Conservation (phyloP, 495 filamentous ascomycete genomes). For the Penicillium canariense region DNA sequence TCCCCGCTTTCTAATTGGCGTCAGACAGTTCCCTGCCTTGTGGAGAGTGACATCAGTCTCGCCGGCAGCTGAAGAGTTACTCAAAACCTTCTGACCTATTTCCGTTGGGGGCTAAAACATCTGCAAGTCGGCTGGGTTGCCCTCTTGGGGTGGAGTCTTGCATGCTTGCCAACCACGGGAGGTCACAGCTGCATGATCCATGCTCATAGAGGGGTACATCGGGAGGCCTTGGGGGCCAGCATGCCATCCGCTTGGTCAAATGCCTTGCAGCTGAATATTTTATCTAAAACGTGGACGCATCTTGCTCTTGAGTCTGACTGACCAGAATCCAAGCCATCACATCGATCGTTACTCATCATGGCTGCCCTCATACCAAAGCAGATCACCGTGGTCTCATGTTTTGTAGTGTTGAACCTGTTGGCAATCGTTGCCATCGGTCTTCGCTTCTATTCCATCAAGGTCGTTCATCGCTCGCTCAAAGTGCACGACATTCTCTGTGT, state of each 20-base stretch:
- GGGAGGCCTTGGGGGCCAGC: not conserved
- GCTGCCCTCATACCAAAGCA: not conserved
- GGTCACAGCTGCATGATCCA: not conserved
- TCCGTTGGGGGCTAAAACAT: not conserved
- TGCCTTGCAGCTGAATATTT: not conserved
- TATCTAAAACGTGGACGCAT: not conserved
- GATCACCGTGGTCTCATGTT: not conserved
- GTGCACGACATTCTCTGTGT: not conserved
- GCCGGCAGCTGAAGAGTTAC: not conserved
- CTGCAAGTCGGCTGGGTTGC: not conserved
- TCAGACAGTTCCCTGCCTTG: not conserved
- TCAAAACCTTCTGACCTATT: not conserved
- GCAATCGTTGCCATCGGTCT: not conserved
- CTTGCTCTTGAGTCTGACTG: not conserved
- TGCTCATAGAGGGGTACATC: not conserved
- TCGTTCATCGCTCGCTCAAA: not conserved
- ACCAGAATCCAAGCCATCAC: not conserved
- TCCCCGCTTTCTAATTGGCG: not conserved
- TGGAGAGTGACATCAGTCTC: not conserved
- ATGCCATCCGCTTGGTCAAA: not conserved
- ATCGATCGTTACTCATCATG: not conserved
- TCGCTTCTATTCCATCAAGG: not conserved
- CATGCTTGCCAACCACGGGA: not conserved
- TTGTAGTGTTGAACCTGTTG: not conserved
- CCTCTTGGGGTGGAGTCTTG: not conserved